Conservation (phyloP, 352 stramenopile genomes). For the Aphanomyces invadans region DNA sequence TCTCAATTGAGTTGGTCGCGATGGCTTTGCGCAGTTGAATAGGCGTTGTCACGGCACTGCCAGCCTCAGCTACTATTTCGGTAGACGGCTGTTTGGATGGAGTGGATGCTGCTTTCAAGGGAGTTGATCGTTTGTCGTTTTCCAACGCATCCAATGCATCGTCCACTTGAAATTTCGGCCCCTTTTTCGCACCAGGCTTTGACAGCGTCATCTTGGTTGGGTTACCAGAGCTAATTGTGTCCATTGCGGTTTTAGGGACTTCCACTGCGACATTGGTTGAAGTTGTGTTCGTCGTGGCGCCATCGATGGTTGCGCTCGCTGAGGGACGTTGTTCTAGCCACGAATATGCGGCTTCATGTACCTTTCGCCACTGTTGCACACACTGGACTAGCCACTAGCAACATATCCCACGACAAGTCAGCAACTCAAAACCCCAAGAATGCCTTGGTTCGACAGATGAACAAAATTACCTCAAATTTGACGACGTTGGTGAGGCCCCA, state of each 20-base stretch:
- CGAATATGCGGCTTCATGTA: conserved; percentile 44
- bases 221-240: conserved; percentile 29
- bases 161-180: conserved; percentile 30
- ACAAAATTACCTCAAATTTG: conserved; percentile 49
- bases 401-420: neutral
- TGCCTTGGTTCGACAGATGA: neutral
- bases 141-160: conserved; percentile 31
- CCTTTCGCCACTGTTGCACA: conserved; percentile 52
- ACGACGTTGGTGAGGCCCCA: conserved; percentile 78
- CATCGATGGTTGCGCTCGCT: conserved; percentile 22
- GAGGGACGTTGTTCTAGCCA: conserved; percentile 27
- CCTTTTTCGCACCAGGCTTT: conserved; percentile 25
- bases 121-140: conserved; percentile 13
- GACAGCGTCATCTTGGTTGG: conserved; percentile 25
- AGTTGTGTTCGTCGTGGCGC: too few relatives aligned
- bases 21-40: conserved; percentile 12
- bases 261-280: too few relatives aligned
- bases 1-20: neutral
- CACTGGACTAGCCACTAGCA: conserved; percentile 71
- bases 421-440: neutral
- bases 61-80: neutral
- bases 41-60: neutral
- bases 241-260: too few relatives aligned
- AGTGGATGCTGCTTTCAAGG: conserved; percentile 6
- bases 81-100: conserved; percentile 28